Percentiles rank a stretch among this genome's conserved stretches.
phyloP scores from a whole-genome alignment of 208 protist genomes.

The Acanthamoeba castellanii region DNA sequence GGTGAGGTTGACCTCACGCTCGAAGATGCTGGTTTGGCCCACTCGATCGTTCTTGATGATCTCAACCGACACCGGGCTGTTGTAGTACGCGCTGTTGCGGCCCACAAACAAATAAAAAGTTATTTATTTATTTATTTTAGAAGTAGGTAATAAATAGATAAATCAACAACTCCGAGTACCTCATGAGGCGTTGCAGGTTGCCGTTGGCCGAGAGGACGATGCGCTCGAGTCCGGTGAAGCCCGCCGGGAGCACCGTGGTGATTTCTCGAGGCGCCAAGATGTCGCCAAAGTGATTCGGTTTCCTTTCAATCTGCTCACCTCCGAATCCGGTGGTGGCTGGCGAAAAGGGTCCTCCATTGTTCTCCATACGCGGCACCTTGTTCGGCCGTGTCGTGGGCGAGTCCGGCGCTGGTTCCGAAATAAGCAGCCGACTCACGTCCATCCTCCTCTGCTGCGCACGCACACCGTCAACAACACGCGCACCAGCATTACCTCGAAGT shows the following conservation, averaged over 20 bases:
- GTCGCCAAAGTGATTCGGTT: conserved; percentile 55
- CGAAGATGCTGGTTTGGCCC: conserved; percentile 7
- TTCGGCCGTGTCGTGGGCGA: neutral
- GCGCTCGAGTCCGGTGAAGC: conserved; percentile 43
- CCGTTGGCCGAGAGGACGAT: conserved; percentile 37
- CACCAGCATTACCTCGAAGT: too few species aligned
- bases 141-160: neutral
- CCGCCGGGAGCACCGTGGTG: neutral
- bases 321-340: neutral
- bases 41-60: conserved; percentile 40
- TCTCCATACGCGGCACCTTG: neutral
- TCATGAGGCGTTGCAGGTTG: conserved; percentile 48
- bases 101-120: neutral
- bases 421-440: neutral
- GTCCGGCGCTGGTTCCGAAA: neutral
- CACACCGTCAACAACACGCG: neutral
- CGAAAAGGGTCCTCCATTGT: neutral
- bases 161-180: neutral
- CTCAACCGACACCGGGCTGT: neutral
- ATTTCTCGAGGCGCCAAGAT: conserved; percentile 37
- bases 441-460: neutral
- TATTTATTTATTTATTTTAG: neutral
- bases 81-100: conserved; percentile 5
- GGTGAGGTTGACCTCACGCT: conserved; percentile 12
- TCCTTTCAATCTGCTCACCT: neutral